Evolutionary conservation across 2,329 filamentous ascomycete genomes (phyloP).

Genomic region (Sporothrix phasma): DNA sequence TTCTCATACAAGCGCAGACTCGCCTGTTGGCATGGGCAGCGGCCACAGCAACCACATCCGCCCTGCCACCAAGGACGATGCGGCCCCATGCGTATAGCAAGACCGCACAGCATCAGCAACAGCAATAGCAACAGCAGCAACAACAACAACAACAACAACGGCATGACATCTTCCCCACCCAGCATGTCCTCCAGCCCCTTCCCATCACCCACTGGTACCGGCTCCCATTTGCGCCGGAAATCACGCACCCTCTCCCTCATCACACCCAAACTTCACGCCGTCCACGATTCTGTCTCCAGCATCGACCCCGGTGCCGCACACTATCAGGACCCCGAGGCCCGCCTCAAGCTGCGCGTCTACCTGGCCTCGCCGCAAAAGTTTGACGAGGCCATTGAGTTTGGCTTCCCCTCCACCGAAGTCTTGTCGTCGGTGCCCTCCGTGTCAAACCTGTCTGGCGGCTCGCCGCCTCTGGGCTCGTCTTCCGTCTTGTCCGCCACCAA

Average conservation of each 20-base stretch:
- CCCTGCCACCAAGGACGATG: slow-evolving; percentile 35
- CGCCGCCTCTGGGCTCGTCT: slow-evolving; percentile 16
- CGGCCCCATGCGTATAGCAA: background rate
- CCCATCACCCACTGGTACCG: slow-evolving; percentile 7
- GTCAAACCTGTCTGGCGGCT: slow-evolving; percentile 15
- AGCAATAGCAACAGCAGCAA: too few species aligned
- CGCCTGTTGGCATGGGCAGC: background rate
- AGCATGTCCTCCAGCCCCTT: slow-evolving; percentile 20
- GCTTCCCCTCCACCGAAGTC: slow-evolving; percentile 61
- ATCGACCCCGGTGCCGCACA: slow-evolving; percentile 67
- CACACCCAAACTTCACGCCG: slow-evolving; percentile 38
- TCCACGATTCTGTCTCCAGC: slow-evolving; percentile 36
- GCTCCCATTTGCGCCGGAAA: slow-evolving; percentile 36
- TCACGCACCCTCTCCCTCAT: slow-evolving; percentile 49
- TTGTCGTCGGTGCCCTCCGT: slow-evolving; percentile 21
- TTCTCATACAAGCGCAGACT: too few species aligned
- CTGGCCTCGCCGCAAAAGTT: slow-evolving; percentile 88
- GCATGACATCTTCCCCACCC: slow-evolving; percentile 23
- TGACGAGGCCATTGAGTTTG: slow-evolving; percentile 88
- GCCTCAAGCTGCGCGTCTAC: slow-evolving; percentile 75
- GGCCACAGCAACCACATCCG: slow-evolving; percentile 29
- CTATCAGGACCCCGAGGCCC: slow-evolving; percentile 83
- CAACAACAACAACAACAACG: slow-evolving; percentile 1
- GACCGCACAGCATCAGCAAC: background rate
- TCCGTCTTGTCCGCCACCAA: background rate